Conservation (phyloP, 176 grass and related monocot genomes). For the Avena sativa region DNA sequence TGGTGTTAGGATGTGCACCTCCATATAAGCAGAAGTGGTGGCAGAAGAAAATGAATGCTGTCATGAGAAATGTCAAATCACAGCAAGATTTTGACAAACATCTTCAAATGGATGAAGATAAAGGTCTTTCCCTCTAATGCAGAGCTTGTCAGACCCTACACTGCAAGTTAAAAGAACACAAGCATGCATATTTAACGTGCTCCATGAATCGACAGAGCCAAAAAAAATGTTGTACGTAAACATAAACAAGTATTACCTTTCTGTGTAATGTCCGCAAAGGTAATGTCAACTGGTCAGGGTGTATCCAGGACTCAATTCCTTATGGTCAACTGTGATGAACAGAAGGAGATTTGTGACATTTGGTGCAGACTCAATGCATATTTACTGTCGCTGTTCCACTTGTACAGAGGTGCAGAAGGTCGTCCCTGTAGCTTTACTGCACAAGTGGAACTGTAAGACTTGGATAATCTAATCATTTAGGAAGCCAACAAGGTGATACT, state of each 20-base stretch:
- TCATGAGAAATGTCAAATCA: constrained; percentile 67
- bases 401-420: constrained; percentile 60
- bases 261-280: constrained; percentile 48
- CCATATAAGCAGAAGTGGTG: constrained; percentile 41
- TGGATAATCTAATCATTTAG: neutral
- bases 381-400: constrained; percentile 61
- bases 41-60: constrained; percentile 50
- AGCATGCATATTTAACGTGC: constrained; percentile 23
- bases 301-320: constrained; percentile 64
- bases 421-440: constrained; percentile 75
- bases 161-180: constrained; percentile 68
- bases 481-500: neutral
- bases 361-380: constrained; percentile 35
- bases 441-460: constrained; percentile 62
- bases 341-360: constrained; percentile 43
- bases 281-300: constrained; percentile 60
- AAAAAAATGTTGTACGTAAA: neutral
- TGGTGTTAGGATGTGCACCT: constrained; percentile 20
- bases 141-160: constrained; percentile 65
- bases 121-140: constrained; percentile 71
- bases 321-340: constrained; percentile 57
- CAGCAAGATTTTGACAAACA: constrained; percentile 49
- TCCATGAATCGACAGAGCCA: neutral
- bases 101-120: constrained; percentile 56
- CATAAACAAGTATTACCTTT: constrained; percentile 29